A percentile compares a stretch with the other conserved stretches of the same genome.
These are phyloP conservation scores for Jasminum sambac DNA, from an alignment of 257 asterid species.

Conservation along the genomic window DNA sequence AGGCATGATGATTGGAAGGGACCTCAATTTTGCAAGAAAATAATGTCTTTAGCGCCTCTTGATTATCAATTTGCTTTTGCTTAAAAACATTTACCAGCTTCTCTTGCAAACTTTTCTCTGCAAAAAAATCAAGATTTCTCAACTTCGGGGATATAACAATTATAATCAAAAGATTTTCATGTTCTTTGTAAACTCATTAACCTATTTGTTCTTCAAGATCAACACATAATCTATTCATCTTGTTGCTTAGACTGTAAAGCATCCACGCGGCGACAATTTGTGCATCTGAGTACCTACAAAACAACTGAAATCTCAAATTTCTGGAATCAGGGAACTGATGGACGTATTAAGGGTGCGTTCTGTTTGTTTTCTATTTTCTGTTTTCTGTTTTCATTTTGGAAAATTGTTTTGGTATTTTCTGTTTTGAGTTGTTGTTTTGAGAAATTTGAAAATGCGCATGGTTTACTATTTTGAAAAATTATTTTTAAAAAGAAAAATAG, in stretches of 20 bases:
- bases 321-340: too few species aligned
- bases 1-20: conserved; percentile 45
- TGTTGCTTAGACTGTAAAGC: conserved; percentile 46
- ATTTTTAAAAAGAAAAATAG: too few species aligned
- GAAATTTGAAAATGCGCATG: too few species aligned
- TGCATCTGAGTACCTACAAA: conserved; percentile 50
- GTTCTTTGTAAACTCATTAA: conserved; percentile 14
- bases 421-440: too few species aligned
- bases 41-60: conserved; percentile 47
- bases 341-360: too few species aligned
- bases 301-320: conserved; percentile 19
- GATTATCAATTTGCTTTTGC: conserved; percentile 50
- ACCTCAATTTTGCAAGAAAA: conserved; percentile 41
- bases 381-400: too few species aligned
- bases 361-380: too few species aligned
- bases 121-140: conserved; percentile 21
- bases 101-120: conserved; percentile 52
- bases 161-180: not conserved
- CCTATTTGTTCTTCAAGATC: conserved; percentile 57
- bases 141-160: not conserved
- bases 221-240: conserved; percentile 40
- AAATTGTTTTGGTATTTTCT: too few species aligned
- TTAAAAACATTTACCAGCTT: conserved; percentile 43
- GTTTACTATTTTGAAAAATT: too few species aligned
- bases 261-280: conserved; percentile 47